Evolutionary conservation across 1,139 yeast genomes (phyloP), one percentile per base, ranked within the genome.

Genomic region (Wickerhamomyces sp.): DNA sequence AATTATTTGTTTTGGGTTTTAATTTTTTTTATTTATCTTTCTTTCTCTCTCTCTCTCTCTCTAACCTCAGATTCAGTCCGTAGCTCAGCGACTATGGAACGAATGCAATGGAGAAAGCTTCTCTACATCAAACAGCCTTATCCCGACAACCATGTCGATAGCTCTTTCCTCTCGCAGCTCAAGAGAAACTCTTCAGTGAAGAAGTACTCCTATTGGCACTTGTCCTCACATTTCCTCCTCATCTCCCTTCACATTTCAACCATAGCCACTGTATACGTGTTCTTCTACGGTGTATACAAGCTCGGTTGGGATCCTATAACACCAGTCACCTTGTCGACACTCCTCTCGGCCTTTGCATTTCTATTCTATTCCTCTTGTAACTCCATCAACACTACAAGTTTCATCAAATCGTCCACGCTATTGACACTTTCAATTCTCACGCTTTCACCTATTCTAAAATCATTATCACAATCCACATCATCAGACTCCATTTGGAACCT

Each of bases 401-500:
- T 70, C 3, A 40, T 74, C 23, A 85, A 84, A 54, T 81, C 94
- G 1, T 74, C 87, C 4, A 44, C 76, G 11, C 62, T 91, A 20
- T 78, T 88, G 17, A 69, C 81, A 2, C 73, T 89, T 42, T 73
- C 85, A 5, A 62, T 89, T 31, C 64, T 88, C 30, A 78, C 93
- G 0, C 62, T 89, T 29, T 85, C 96, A 0, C 98, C 98, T 0
- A 91, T 91, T 4, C 68, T 91, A 37, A 84, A 86, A 48, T 88
- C 96, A 0, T 68, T 93, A 33, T 88, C 96, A 0, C 75, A 78
- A 47, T 84, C 96, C 1, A 87, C 96, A 0, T 76, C 96, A 0
- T 83, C 94, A 1, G 97, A 91, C 59, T 87, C 96, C 14, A 87
- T 93, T 43, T 91, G 98, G 97, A 88, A 95, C 0, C 61, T 91